phyloP scores from a whole-genome alignment of 2,329 filamentous ascomycete genomes.

The Chalaropsis thielavioides region DNA sequence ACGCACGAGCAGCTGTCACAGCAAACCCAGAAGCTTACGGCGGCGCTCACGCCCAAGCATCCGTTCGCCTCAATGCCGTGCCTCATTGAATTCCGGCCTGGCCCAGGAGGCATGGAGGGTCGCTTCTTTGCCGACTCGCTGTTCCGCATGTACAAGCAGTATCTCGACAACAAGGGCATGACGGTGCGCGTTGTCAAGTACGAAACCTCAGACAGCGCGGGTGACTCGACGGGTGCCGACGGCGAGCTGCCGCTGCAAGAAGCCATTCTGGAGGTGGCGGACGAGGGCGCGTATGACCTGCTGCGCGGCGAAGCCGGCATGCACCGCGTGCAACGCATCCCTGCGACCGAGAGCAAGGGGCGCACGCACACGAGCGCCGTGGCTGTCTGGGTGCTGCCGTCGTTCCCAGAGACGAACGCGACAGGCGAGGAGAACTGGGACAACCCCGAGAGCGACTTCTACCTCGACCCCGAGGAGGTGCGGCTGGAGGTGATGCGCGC shows the following conservation, averaged over 20 bases:
- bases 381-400: slow-evolving; percentile 81
- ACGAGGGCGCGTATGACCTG: slow-evolving; percentile 61
- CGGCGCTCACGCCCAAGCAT: slow-evolving; percentile 69
- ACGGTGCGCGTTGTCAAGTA: slow-evolving; percentile 61
- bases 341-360: slow-evolving; percentile 78
- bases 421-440: slow-evolving; percentile 47
- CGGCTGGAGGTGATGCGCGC: slow-evolving; percentile 80
- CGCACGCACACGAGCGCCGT: slow-evolving; percentile 88
- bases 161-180: slow-evolving; percentile 56
- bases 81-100: slow-evolving; percentile 80
- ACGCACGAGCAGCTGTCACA: slow-evolving; percentile 47
- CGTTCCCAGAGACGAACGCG: slow-evolving; percentile 45
- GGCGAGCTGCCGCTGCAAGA: slow-evolving; percentile 63
- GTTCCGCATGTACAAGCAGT: slow-evolving; percentile 75
- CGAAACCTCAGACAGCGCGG: slow-evolving; percentile 53
- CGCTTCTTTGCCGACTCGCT: slow-evolving; percentile 78
- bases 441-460: slow-evolving; percentile 83
- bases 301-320: slow-evolving; percentile 85
- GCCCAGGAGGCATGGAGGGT: slow-evolving; percentile 82
- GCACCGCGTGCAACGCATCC: slow-evolving; percentile 86
- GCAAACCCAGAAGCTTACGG: slow-evolving; percentile 55
- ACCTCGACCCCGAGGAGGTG: slow-evolving; percentile 73
- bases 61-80: slow-evolving; percentile 84
- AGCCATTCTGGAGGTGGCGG: slow-evolving; percentile 71
- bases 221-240: slow-evolving; percentile 36